phyloP scores from a whole-genome alignment of 2,329 filamentous ascomycete genomes.

The Malbranchea cinnamomea region DNA sequence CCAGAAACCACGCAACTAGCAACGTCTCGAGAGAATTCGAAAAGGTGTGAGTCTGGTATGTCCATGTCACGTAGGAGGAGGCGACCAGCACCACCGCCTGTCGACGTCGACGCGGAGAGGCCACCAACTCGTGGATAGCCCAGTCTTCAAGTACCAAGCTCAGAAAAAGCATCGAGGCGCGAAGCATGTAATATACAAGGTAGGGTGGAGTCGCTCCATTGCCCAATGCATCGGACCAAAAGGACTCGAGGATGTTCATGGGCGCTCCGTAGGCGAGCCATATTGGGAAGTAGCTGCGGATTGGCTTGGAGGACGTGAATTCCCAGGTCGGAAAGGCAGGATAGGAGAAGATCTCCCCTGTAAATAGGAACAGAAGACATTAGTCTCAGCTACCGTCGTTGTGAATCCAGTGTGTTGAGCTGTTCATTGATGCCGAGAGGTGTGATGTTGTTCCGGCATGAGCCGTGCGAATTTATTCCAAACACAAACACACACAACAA shows the following conservation, averaged over 20 bases:
- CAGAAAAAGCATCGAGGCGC: conserved; percentile 80
- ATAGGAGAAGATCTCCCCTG: conserved; percentile 86
- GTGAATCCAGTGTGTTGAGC: neutral
- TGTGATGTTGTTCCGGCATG: no score
- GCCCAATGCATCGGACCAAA: conserved; percentile 78
- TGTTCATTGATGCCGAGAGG: neutral
- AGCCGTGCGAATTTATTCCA: no score
- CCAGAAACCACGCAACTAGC: conserved; percentile 81
- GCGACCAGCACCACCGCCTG: conserved; percentile 72
- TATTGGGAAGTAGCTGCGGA: conserved; percentile 91
- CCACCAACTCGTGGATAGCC: conserved; percentile 84
- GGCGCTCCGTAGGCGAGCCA: conserved; percentile 91
- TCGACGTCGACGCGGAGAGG: conserved; percentile 54
- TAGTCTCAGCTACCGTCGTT: neutral
- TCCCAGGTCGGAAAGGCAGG: conserved; percentile 89
- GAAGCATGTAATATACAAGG: conserved; percentile 76
- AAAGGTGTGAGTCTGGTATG: conserved; percentile 95
- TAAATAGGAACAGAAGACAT: no score
- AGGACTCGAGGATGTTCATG: conserved; percentile 82
- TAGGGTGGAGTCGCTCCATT: conserved; percentile 62
- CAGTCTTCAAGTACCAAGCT: conserved; percentile 97
- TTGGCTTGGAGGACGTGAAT: conserved; percentile 73
- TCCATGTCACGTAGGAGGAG: conserved; percentile 97
- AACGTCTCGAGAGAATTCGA: conserved; percentile 95
- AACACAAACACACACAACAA: conserved; percentile 1